Percentiles rank a stretch among this genome's conserved stretches.
Conservation (phyloP, 306 rosid species). For the Lathyrus oleraceus region DNA sequence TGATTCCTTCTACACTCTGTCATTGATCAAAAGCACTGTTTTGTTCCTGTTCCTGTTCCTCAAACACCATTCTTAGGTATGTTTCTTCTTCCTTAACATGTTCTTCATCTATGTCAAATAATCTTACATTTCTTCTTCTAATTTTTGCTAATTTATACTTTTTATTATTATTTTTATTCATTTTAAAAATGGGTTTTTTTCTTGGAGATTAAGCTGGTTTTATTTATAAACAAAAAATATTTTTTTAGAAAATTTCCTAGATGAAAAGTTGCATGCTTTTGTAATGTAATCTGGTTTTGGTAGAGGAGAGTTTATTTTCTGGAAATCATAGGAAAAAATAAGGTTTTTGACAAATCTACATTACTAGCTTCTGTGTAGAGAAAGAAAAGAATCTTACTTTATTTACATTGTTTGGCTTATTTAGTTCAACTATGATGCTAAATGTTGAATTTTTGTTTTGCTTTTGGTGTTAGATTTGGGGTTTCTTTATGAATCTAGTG, state of each 20-base stretch:
- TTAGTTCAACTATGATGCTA: neutral
- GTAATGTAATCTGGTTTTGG: constrained; percentile 12
- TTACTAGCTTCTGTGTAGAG: constrained; percentile 39
- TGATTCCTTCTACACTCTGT: constrained; percentile 38
- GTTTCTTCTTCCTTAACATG: constrained; percentile 27
- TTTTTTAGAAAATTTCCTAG: constrained; percentile 15
- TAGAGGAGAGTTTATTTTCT: constrained; percentile 36
- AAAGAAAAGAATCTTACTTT: constrained; percentile 62
- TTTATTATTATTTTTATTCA: constrained; percentile 17
- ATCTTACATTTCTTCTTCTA: neutral
- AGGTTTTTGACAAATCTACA: constrained; percentile 38
- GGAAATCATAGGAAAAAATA: constrained; percentile 27
- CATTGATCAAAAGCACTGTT: constrained; percentile 44
- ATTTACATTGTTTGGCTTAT: neutral
- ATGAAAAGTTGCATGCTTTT: constrained; percentile 35
- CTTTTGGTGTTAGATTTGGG: constrained; percentile 36
- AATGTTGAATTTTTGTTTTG: neutral
- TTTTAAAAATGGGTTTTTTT: neutral
- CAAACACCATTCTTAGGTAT: constrained; percentile 41
- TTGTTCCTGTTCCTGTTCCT: constrained; percentile 1
- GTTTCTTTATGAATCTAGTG: constrained; percentile 63
- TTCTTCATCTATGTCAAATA: neutral
- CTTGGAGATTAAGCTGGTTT: constrained; percentile 1
- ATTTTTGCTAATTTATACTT: neutral
- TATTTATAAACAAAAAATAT: too few species aligned